Evolutionary conservation across 257 asterid genomes (phyloP).

Genomic region (Solanum chiquidenum): DNA sequence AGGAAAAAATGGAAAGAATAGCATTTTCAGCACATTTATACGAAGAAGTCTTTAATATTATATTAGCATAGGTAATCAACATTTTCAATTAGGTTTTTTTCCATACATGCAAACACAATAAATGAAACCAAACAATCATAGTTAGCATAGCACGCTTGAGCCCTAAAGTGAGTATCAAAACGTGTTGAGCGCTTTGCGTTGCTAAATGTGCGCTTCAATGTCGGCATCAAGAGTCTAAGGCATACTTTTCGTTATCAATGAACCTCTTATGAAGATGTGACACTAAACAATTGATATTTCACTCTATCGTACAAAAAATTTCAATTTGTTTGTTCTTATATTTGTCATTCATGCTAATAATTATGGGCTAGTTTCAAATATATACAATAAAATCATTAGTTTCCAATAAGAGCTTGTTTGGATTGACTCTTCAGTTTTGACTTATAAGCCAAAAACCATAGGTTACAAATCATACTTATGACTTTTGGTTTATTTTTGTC

Average conservation of each 20-base stretch:
- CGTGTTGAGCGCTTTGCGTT: neutral
- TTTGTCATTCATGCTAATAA: neutral
- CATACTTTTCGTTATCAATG: neutral
- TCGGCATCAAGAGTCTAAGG: neutral
- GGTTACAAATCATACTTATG: neutral
- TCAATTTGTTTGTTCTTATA: neutral
- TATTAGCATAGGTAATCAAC: neutral
- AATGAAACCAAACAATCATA: neutral
- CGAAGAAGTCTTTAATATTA: neutral
- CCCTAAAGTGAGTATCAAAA: neutral
- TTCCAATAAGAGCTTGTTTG: neutral
- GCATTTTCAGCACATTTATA: neutral
- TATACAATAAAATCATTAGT: neutral
- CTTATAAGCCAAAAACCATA: neutral
- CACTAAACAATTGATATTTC: neutral
- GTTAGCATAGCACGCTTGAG: neutral
- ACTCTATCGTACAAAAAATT: neutral
- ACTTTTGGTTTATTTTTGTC: neutral
- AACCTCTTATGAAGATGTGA: neutral
- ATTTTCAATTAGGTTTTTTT: neutral
- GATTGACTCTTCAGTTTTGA: neutral
- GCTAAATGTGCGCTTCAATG: neutral
- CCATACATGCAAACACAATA: neutral
- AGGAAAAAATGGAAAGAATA: neutral
- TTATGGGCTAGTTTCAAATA: neutral